A percentile compares a stretch with the other conserved stretches of the same genome.
phyloP scores from a whole-genome alignment of 768 basidiomycete species.

The Lactarius sp. region DNA sequence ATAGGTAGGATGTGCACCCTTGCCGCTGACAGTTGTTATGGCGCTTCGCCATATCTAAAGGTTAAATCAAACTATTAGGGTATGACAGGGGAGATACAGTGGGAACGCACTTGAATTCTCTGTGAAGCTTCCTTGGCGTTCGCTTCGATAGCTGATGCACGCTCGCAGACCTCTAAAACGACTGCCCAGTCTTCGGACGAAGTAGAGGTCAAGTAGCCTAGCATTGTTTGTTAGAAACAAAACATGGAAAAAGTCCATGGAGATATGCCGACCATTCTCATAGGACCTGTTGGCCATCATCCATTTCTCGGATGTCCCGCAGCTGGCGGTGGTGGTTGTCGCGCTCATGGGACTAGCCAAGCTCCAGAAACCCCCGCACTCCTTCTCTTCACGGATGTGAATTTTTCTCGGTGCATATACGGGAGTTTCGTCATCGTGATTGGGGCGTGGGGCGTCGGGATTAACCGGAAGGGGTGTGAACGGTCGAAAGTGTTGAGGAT shows the following conservation, averaged over 20 bases:
- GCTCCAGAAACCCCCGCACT: constrained; percentile 54
- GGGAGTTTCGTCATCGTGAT: constrained; percentile 32
- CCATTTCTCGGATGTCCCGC: constrained; percentile 36
- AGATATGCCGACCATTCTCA: constrained; percentile 45
- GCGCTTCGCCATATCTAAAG: constrained; percentile 21
- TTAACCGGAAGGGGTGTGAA: constrained; percentile 26
- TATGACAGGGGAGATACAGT: no score
- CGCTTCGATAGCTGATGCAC: constrained; percentile 67
- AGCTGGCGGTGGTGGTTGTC: no score
- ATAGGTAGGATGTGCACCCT: constrained; percentile 8
- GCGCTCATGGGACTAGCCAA: no score
- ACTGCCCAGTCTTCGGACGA: constrained; percentile 78
- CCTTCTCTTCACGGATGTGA: constrained; percentile 34
- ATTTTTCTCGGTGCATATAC: constrained; percentile 23
- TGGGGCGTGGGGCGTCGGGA: constrained; percentile 27
- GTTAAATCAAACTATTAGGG: neutral
- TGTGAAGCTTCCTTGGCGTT: constrained; percentile 83
- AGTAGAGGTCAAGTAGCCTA: constrained; percentile 71
- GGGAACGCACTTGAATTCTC: constrained; percentile 71
- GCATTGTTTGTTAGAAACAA: constrained; percentile 5
- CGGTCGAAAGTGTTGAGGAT: constrained; percentile 61
- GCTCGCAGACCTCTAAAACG: constrained; percentile 81
- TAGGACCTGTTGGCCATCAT: constrained; percentile 48
- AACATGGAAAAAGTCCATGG: no score
- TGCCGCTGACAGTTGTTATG: constrained; percentile 25